Conservation (phyloP, 495 filamentous ascomycete species). For the Aspergillus ostianus region DNA sequence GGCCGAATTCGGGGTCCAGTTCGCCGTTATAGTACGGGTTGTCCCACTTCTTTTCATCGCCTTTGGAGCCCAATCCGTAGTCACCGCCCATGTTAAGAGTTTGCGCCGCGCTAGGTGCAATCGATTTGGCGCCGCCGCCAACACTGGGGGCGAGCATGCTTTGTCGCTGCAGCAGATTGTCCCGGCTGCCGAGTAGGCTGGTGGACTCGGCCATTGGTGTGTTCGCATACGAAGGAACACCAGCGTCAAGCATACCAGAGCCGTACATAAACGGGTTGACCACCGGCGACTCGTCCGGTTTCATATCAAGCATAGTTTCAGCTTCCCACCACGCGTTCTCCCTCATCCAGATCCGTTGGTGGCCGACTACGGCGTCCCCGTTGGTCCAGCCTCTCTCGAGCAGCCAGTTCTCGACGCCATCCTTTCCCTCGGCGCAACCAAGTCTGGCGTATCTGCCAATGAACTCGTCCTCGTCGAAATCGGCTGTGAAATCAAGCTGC, state of each 20-base stretch:
- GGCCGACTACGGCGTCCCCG: conserved; percentile 87
- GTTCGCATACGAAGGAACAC: conserved; percentile 24
- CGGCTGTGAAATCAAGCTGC: conserved; percentile 92
- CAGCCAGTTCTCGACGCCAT: conserved; percentile 94
- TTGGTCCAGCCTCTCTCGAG: conserved; percentile 97
- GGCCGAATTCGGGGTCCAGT: conserved; percentile 72
- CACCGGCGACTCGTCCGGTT: conserved; percentile 50
- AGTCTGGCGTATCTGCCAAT: conserved; percentile 73
- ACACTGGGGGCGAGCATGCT: conserved; percentile 60
- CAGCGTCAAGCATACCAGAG: conserved; percentile 32
- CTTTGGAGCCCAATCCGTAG: conserved; percentile 82
- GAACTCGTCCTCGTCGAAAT: conserved; percentile 95
- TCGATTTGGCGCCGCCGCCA: conserved; percentile 59
- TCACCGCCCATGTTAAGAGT: conserved; percentile 65
- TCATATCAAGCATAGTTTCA: conserved; percentile 92
- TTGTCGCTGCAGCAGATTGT: conserved; percentile 64
- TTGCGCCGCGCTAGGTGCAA: conserved; percentile 68
- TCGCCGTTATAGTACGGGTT: conserved; percentile 62
- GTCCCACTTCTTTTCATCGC: conserved; percentile 73
- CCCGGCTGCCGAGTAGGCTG: conserved; percentile 63
- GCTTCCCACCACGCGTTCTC: conserved; percentile 97
- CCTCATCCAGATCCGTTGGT: conserved; percentile 91
- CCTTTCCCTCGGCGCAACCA: conserved; percentile 84
- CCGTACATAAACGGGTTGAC: conserved; percentile 36
- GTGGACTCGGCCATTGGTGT: conserved; percentile 55